phyloP scores from a whole-genome alignment of 306 rosid species.

The Cicer pinnatifidum region DNA sequence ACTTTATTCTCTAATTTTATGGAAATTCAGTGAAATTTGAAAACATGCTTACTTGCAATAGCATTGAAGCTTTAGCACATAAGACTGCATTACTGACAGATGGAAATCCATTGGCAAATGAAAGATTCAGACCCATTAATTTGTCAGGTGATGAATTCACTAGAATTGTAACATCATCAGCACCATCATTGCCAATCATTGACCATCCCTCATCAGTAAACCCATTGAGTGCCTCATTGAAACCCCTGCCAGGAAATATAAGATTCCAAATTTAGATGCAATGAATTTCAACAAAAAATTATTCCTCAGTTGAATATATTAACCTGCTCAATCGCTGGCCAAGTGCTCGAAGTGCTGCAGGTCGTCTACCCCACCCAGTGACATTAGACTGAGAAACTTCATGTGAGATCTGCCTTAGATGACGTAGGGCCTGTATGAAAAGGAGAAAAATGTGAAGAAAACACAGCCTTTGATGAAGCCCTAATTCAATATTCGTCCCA shows the following conservation, averaged over 20 bases:
- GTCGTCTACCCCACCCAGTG: constrained; percentile 95
- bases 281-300: constrained; percentile 12
- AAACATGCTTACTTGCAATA: constrained; percentile 76
- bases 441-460: background rate
- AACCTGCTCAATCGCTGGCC: constrained; percentile 93
- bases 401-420: constrained; percentile 88
- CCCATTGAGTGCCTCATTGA: constrained; percentile 94
- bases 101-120: constrained; percentile 82
- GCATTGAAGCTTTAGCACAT: constrained; percentile 98
- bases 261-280: constrained; percentile 37
- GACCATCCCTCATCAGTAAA: constrained; percentile 99
- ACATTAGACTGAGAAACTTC: constrained; percentile 94
- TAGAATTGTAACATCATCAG: constrained; percentile 86
- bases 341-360: constrained; percentile 87
- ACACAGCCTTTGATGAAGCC: background rate
- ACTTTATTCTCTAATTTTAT: background rate
- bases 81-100: constrained; percentile 87
- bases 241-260: constrained; percentile 69
- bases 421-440: constrained; percentile 77
- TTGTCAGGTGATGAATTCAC: constrained; percentile 91
- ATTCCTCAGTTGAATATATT: constrained; percentile 17
- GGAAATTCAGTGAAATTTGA: background rate
- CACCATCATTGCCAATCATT: constrained; percentile 88
- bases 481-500: background rate
- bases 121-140: constrained; percentile 86